phyloP scores from a whole-genome alignment of 495 filamentous ascomycete species.

The Talaromyces wortmannii region DNA sequence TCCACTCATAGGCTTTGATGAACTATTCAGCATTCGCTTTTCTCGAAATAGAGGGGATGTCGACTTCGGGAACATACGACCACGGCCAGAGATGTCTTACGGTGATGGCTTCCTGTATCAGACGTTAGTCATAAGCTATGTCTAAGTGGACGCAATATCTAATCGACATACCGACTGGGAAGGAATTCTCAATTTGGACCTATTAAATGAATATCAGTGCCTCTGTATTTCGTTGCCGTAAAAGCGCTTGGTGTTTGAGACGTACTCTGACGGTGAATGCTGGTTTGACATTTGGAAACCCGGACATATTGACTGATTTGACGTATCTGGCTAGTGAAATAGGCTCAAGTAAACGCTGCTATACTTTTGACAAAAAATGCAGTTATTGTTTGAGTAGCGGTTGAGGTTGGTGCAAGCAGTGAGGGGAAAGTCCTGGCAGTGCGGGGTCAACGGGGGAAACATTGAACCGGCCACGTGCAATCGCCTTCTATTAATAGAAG shows the following conservation, averaged over 20 bases:
- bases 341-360: background rate
- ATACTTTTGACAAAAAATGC: background rate
- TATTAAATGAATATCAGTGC: background rate
- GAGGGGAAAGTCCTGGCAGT: too few relatives aligned
- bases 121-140: background rate
- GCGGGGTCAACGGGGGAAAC: too few relatives aligned
- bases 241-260: background rate
- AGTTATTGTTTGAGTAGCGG: background rate
- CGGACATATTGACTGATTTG: conserved; percentile 21
- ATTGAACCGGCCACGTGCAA: too few relatives aligned
- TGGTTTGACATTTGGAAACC: conserved; percentile 33
- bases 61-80: conserved; percentile 12
- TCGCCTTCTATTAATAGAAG: too few relatives aligned
- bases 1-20: conserved; percentile 30
- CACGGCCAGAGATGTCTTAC: conserved; percentile 13
- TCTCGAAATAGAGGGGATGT: background rate
- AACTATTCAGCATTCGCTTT: background rate
- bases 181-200: conserved; percentile 16
- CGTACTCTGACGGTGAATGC: conserved; percentile 37
- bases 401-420: too few relatives aligned
- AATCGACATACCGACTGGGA: conserved; percentile 7
- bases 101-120: background rate
- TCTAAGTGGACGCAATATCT: too few relatives aligned
- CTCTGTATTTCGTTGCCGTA: background rate
- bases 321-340: too few relatives aligned